Base-by-base conservation (phyloP, 2,329 filamentous ascomycete species). In the Fusarium pseudonygamai region DNA sequence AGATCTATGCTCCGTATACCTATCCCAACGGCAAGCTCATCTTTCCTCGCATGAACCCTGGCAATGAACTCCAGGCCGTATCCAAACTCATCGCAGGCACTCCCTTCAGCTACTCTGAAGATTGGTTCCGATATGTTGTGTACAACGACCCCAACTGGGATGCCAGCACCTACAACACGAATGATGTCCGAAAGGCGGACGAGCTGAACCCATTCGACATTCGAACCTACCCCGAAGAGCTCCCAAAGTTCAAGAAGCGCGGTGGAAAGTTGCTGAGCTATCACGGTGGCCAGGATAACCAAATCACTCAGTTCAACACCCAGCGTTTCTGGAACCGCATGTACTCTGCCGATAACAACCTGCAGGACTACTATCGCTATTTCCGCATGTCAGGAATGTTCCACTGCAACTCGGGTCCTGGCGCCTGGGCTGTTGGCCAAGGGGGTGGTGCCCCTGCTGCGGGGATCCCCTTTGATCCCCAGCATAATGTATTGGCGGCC, bases 361-460 rank as follows among this genome's bases (percentile, higher is more conserved):
- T 86, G 26, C 86, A 85, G 5, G 83, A 86, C 15, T 87, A 87
- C 77, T 91, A 87, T 78, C 79, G 82, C 1, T 85, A 86, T 73
- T 89, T 89, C 74, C 81, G 80, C 26, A 83, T 90, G n/a, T 87
- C 87, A 0, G 88, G 88, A 1, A 87, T 67, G 37, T 83, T 84
- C 16, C 87, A 89, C 76, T 89, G 87, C 72, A 63, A 71, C 26
- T 42, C 69, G 7, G 88, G 88, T 12, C 79, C 78, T 4, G 87
- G 87, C 3, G 87, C 86, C 0, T 82, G 77, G 72, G 70, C 73
- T 11, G 45, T 83, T 6, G 81, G 82, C 0, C 69, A 72, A 0
- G 69, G 69, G 1, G 69, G 69, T 3, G 74, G 70, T 72, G 79
- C 57, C 59, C 71, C 11, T 50, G 75, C 39, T 47, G 56, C 42